Evolutionary conservation across 169 alveolate species (phyloP).

Genomic region (Plasmodium fragile): DNA sequence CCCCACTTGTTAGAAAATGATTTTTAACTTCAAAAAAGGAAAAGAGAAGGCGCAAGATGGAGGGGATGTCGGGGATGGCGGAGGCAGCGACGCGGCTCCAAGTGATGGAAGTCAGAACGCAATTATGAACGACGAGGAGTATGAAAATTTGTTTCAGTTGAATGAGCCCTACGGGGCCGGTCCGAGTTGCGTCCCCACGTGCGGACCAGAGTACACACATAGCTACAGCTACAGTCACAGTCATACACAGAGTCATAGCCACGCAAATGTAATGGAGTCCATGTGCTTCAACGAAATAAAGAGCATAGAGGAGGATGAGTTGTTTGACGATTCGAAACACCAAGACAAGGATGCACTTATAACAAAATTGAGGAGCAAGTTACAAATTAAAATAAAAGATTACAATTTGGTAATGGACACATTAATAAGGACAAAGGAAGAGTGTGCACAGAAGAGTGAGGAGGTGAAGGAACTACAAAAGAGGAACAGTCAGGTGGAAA

Average conservation of each 20-base stretch:
- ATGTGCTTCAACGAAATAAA: slow-evolving; percentile 45
- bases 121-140: neutral
- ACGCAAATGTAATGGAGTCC: neutral
- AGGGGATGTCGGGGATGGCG: neutral
- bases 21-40: neutral
- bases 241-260: neutral
- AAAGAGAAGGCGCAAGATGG: neutral
- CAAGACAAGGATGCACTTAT: slow-evolving; percentile 41
- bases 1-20: neutral
- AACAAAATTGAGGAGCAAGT: slow-evolving; percentile 27
- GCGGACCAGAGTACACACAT: neutral
- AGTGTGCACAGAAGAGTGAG: slow-evolving; percentile 14
- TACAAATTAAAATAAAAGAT: slow-evolving; percentile 40
- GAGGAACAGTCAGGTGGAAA: slow-evolving; percentile 22
- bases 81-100: neutral
- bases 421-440: slow-evolving; percentile 53
- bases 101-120: neutral
- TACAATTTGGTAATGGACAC: slow-evolving; percentile 60
- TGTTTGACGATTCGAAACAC: slow-evolving; percentile 14
- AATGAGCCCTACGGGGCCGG: neutral
- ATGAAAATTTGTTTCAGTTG: neutral
- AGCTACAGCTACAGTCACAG: neutral
- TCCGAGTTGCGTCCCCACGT: neutral
- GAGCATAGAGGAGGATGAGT: slow-evolving; percentile 23
- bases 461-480: slow-evolving; percentile 20